Evolutionary conservation across 2,329 filamentous ascomycete species (phyloP), one percentile per base, ranked within the genome.

Genomic region (Diaporthe sp.): DNA sequence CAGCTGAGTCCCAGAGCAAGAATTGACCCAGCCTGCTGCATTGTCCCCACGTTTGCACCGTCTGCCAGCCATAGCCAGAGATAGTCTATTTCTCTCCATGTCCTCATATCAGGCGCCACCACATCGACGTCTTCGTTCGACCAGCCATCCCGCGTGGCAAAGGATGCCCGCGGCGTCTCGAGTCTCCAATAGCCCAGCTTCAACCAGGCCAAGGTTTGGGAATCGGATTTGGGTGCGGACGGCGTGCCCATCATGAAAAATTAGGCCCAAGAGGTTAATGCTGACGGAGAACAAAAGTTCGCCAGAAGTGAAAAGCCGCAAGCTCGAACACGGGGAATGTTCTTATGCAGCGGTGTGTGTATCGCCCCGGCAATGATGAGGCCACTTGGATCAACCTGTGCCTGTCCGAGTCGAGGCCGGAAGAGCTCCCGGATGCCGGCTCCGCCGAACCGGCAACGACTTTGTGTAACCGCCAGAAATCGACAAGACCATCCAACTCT

Each of bases 21-120:
- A n/a, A 79, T 77, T 13, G 72, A 74, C 17, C 78, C 78, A 17
- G 79, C 78, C 61, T 80, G 79, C 74, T 78, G 78, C 78, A 80
- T 80, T 28, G 78, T 80, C 9, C 78, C 79, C 31, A 80, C 78
- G 44, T 80, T 80, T 60, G 76, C 78, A 1, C 78, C 78, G 31
- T 79, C 79, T 12, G 78, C 76, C 28, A 80, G 53, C 79, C 78
- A 80, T 7, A 79, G 75, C 76, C 77, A 79, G 25, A 79, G 71
- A 51, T 75, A 79, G 72, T 79, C 78, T 28, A 77, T 73, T 15
- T 76, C 70, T 42, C 72, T 76, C 78, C 78, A 79, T 5, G 72
- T 75, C 13, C 77, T 51, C 61, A 68, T 75, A 3, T 76, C 76
- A 44, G 28, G 53, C 20, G 78, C 20, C 13, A 79, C 76, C 13